Evolutionary conservation across 2,329 filamentous ascomycete genomes (phyloP).

Genomic region (Aureobasidium subglaciale): DNA sequence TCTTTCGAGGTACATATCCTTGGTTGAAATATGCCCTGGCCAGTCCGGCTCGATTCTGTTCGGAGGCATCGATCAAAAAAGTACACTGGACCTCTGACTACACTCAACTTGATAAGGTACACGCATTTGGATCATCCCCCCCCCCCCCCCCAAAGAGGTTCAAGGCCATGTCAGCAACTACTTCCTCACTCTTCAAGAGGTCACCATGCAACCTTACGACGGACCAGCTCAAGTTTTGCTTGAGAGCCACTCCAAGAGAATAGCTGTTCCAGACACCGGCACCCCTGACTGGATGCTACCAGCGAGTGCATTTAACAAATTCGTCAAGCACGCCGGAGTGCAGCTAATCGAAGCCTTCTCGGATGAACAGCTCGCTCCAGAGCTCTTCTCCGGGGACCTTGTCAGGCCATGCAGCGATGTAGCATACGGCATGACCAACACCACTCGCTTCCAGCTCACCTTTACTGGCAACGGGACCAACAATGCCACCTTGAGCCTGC

Average conservation of each 20-base stretch:
- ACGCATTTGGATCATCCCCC: too few relatives aligned
- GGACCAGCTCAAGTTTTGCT: too few relatives aligned
- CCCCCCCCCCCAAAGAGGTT: too few relatives aligned
- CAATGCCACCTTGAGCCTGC: background rate
- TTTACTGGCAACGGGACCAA: background rate
- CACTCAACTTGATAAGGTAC: conserved; percentile 25
- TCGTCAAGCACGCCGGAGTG: conserved; percentile 12
- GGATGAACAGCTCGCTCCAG: too few relatives aligned
- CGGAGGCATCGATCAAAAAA: conserved; percentile 27
- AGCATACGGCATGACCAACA: background rate
- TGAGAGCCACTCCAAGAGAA: too few relatives aligned
- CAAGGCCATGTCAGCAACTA: background rate
- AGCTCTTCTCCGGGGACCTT: background rate
- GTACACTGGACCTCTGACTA: conserved; percentile 25
- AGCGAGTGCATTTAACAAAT: conserved; percentile 18
- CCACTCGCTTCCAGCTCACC: background rate
- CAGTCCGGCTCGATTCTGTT: conserved; percentile 28
- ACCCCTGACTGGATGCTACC: conserved; percentile 26
- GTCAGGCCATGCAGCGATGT: conserved; percentile 5
- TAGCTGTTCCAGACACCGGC: conserved; percentile 30
- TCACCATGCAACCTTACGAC: background rate
- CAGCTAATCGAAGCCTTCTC: background rate
- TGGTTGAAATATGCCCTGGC: too few relatives aligned
- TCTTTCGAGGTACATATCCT: too few relatives aligned
- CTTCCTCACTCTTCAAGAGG: background rate